Base-by-base conservation (phyloP, 2,329 filamentous ascomycete genomes). In the Xylaria sp. region DNA sequence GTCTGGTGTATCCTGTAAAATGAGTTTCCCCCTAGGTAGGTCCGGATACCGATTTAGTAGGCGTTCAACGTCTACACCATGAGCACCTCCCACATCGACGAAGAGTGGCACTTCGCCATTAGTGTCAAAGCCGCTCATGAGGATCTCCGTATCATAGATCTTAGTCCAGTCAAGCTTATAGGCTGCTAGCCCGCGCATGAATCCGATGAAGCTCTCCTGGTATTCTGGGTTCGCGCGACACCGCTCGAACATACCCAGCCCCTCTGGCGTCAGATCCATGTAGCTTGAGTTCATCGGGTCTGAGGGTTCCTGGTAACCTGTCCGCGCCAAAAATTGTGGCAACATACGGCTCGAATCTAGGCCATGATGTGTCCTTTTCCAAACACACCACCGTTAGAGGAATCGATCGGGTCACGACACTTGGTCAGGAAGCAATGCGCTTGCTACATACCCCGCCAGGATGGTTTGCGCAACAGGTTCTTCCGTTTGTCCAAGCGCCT, bases 61-160 rank as follows among this genome's bases (percentile, higher is more conserved):
- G 28, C 75, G 75, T 1, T 74, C 73, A 9, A 81, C 72, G 66
- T 83, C 81, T 23, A 80, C 76, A 0, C 81, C 81, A 7, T 76
- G 78, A 56, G 79, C 79, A 7, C 82, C 82, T 48, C 80, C 81
- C 3, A 84, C 69, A 50, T 83, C 81, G 44, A 83, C 80, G 7
- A 83, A 68, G 1, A 79, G 64, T 1, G 76, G 71, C 37, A 25
- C 48, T 25, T 62, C 62, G 3, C 70, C 68, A 48, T 65, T 64
- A 8, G 70, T 52, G 32, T 74, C 61, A 50, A 71, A 72, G 23
- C 68, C 73, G 2, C 64, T 58, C 25, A 78, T 63, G 3, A 78
- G 71, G 5, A 60, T 41, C 2, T 23, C 60, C 3, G 76, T 74
- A 63, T 76, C 63, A 63, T 78, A 76, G 23, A 81, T 70, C 66